Evolutionary conservation across 345 rosid species (phyloP), one percentile per base, ranked within the genome.

Genomic region (Eucalyptus erythrocorys): DNA sequence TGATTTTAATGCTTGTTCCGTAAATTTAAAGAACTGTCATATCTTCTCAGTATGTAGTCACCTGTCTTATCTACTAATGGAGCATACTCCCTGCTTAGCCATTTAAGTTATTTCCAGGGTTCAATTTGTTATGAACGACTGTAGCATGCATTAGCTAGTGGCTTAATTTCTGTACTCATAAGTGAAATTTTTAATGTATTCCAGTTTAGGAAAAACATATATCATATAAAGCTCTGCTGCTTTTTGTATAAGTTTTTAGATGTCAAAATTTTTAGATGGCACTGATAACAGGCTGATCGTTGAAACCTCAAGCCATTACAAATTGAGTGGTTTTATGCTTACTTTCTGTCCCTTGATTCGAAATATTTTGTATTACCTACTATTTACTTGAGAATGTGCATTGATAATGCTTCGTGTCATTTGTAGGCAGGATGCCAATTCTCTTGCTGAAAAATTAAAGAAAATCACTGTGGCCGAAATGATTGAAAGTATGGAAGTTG

Each of bases 401-500:
- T 89, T 88, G 64, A 88, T 26, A 76, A 40, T 76, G 82, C 64
- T 89, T 51, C 53, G 57, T 89, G 42, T 89, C 51, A 61, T 93
- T 87, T 91, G 91, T 93, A 98, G 99, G 89, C 95, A 94, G 87
- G 96, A 95, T 90, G 99, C 98, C 37, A 90, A 90, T 30, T 71
- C 24, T 47, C 93, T 98, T 59, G 94, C 97, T 87, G 97, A 94
- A 90, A 97, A 93, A 93, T 92, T 98, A 91, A 95, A 92, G 93
- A 97, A 94, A 92, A 91, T 98, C 79, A 93, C 96, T 3, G 95
- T 98, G 71, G 99, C 98, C 16, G 99, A 98, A 88, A 90, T 96
- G 68, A 89, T 95, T 5, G 94, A 95, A 92, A 93, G 92, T 87
- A 94, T 97, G 93, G 94, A 95, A 89, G 95, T 97, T 32, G 92